Conservation (phyloP, 192 early-diverging fungal genomes). For the Pilaira anomala region DNA sequence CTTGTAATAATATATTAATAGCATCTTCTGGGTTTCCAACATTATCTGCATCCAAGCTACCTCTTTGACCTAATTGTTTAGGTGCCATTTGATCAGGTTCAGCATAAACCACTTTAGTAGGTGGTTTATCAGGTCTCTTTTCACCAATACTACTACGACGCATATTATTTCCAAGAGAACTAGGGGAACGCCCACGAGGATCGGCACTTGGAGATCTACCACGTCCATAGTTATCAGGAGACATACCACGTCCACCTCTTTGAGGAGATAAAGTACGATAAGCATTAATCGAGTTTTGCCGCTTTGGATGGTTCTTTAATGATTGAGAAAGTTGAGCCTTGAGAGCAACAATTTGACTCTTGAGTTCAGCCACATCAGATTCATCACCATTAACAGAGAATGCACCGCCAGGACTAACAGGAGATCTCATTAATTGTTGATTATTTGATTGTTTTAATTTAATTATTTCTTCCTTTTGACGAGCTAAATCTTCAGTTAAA, state of each 20-base stretch:
- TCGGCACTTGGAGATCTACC: slow-evolving; percentile 45
- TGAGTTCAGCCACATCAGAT: slow-evolving; percentile 59
- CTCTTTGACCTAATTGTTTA: slow-evolving; percentile 4
- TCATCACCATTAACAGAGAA: slow-evolving; percentile 51
- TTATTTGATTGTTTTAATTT: slow-evolving; percentile 45
- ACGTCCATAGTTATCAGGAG: slow-evolving; percentile 20
- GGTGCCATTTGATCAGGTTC: slow-evolving; percentile 25
- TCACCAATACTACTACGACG: slow-evolving; percentile 25
- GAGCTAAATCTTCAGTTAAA: slow-evolving; percentile 48
- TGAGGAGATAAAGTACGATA: slow-evolving; percentile 17
- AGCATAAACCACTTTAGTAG: slow-evolving; percentile 7
- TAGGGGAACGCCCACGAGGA: slow-evolving; percentile 17
- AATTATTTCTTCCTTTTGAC: slow-evolving; percentile 62
- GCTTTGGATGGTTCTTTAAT: slow-evolving; percentile 46
- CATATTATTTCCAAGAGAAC: background rate
- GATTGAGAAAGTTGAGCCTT: slow-evolving; percentile 69
- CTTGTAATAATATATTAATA: slow-evolving; percentile 47
- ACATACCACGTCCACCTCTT: slow-evolving; percentile 11
- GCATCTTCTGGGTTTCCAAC: slow-evolving; percentile 38
- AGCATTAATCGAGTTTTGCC: slow-evolving; percentile 24
- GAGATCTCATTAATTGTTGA: background rate
- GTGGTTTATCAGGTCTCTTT: background rate
- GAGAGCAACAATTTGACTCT: slow-evolving; percentile 69
- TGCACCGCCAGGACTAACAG: background rate
- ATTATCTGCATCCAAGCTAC: slow-evolving; percentile 9